These are phyloP conservation scores for Gastrodia elata DNA, from an alignment of 106 monocot species.

Conservation along the genomic window DNA sequence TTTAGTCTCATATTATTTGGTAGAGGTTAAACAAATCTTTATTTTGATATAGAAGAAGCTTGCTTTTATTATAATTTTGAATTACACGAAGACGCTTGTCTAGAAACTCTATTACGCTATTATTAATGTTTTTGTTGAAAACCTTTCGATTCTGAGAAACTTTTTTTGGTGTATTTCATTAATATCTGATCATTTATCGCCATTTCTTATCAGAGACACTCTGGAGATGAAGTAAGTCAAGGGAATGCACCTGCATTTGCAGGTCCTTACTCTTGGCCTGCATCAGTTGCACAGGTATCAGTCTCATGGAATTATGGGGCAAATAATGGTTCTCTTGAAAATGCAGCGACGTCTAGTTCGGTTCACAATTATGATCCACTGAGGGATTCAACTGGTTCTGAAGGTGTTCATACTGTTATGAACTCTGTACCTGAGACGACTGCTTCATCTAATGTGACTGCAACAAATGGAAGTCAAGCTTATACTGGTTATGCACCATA, in stretches of 20 bases:
- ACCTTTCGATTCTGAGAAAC: background rate
- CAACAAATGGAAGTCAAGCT: conserved; percentile 35
- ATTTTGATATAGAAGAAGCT: too few relatives aligned
- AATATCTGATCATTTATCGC: background rate
- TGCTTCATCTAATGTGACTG: conserved; percentile 17
- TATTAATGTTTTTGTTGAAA: background rate
- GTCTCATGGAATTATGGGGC: conserved; percentile 37
- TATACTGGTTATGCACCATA: conserved; percentile 48
- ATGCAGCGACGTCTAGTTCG: conserved; percentile 30
- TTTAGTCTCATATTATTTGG: too few relatives aligned
- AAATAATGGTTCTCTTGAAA: conserved; percentile 24
- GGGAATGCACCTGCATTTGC: conserved; percentile 26
- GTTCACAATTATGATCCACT: conserved; percentile 54
- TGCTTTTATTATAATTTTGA: too few relatives aligned
- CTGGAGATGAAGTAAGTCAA: conserved; percentile 24
- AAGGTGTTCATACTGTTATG: conserved; percentile 22
- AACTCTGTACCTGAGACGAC: conserved; percentile 25
- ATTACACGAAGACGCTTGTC: background rate
- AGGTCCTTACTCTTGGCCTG: conserved; percentile 44
- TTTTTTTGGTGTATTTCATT: background rate
- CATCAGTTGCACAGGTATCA: conserved; percentile 25
- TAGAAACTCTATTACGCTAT: background rate
- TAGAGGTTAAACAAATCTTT: too few relatives aligned
- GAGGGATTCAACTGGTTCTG: conserved; percentile 26
- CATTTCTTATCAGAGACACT: conserved; percentile 10